Conservation (phyloP, 495 filamentous ascomycete genomes). For the Podospora didyma region DNA sequence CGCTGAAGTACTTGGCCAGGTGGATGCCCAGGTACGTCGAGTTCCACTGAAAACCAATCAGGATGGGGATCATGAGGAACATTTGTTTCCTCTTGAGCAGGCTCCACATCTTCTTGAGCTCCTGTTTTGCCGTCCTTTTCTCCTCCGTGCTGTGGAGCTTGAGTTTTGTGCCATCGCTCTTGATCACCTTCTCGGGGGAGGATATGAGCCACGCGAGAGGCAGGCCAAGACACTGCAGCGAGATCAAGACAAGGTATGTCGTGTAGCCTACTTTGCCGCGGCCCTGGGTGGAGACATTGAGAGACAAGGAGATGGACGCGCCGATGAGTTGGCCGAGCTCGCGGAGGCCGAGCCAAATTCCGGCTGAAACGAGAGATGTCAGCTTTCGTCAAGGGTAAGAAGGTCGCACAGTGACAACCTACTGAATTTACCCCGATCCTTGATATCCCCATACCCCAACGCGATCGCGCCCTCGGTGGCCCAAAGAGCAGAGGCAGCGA, state of each 20-base stretch:
- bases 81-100: slow-evolving; percentile 45
- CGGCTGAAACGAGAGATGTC: slow-evolving; percentile 22
- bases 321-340: slow-evolving; percentile 55
- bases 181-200: slow-evolving; percentile 51
- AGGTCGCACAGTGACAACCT: neutral
- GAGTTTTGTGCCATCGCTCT: slow-evolving; percentile 42
- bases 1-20: slow-evolving; percentile 56
- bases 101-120: slow-evolving; percentile 45
- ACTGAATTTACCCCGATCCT: slow-evolving; percentile 51
- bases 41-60: slow-evolving; percentile 54
- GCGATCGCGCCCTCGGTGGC: slow-evolving; percentile 56
- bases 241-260: slow-evolving; percentile 53
- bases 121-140: slow-evolving; percentile 37
- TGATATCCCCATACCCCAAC: slow-evolving; percentile 51
- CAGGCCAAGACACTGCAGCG: slow-evolving; percentile 48
- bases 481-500: slow-evolving; percentile 55
- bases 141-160: slow-evolving; percentile 37
- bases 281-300: slow-evolving; percentile 44
- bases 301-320: slow-evolving; percentile 50
- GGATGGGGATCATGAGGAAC: slow-evolving; percentile 50
- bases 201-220: slow-evolving; percentile 50
- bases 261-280: slow-evolving; percentile 52
- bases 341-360: slow-evolving; percentile 55
- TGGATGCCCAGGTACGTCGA: slow-evolving; percentile 55
- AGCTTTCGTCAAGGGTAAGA: neutral